Conservation (phyloP, 2,329 filamentous ascomycete species). For the Elsinoe necatrix region DNA sequence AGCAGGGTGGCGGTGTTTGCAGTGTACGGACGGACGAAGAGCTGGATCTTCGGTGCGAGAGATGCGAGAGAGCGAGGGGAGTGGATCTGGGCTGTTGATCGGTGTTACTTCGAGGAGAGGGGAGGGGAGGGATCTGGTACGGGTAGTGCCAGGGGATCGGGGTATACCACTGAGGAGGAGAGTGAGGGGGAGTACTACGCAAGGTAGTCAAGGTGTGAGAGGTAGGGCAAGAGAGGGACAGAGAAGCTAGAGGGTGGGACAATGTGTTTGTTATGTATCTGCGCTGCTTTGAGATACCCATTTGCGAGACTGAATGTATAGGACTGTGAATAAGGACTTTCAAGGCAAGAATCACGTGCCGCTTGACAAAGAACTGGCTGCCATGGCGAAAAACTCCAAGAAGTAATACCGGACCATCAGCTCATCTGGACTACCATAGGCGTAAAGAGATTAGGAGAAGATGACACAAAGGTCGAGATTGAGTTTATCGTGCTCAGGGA, state of each 20-base stretch:
- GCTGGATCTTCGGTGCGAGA: slow-evolving; percentile 84
- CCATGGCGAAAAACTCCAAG: slow-evolving; percentile 41
- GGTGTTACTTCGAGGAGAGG: slow-evolving; percentile 52
- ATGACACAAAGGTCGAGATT: slow-evolving; percentile 51
- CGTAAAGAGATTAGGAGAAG: slow-evolving; percentile 40
- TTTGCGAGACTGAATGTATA: neutral
- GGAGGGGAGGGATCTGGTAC: slow-evolving; percentile 20
- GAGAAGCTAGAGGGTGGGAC: neutral
- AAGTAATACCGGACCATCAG: slow-evolving; percentile 46
- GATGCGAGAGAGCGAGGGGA: slow-evolving; percentile 90
- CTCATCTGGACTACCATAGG: slow-evolving; percentile 49
- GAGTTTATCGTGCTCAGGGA: slow-evolving; percentile 45
- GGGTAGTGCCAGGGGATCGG: slow-evolving; percentile 21
- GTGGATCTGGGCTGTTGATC: slow-evolving; percentile 93
- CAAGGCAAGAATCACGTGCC: slow-evolving; percentile 26
- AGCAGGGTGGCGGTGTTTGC: slow-evolving; percentile 62
- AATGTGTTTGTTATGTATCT: neutral
- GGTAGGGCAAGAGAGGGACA: neutral
- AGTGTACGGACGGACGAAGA: slow-evolving; percentile 88
- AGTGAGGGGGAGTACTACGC: slow-evolving; percentile 14
- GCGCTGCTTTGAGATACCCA: slow-evolving; percentile 1
- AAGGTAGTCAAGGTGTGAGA: neutral
- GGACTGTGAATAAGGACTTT: neutral
- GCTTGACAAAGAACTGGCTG: slow-evolving; percentile 23
- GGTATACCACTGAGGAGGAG: slow-evolving; percentile 4